phyloP scores from a whole-genome alignment of 176 grass and related monocot genomes.

The Microstegium vimineum region DNA sequence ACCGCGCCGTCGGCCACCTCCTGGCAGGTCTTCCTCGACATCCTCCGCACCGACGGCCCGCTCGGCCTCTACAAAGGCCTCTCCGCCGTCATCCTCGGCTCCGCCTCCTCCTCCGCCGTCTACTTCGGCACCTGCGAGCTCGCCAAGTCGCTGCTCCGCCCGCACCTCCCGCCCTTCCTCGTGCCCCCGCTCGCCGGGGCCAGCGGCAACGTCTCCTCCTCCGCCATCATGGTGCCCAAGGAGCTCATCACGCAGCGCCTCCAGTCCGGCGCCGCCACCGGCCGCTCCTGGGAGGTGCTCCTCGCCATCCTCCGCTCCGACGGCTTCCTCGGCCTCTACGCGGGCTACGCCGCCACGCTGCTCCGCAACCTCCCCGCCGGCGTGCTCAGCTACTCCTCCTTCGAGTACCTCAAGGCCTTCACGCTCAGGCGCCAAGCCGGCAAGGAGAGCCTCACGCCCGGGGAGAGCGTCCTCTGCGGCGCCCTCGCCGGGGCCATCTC shows the following conservation, averaged over 20 bases:
- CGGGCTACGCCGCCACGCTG: slow-evolving; percentile 80
- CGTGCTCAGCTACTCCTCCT: slow-evolving; percentile 88
- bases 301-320: slow-evolving; percentile 56
- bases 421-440: slow-evolving; percentile 23
- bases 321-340: slow-evolving; percentile 80
- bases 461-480: slow-evolving; percentile 73
- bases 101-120: slow-evolving; percentile 72
- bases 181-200: slow-evolving; percentile 82
- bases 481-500: slow-evolving; percentile 84
- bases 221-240: slow-evolving; percentile 93
- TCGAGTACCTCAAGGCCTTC: slow-evolving; percentile 95
- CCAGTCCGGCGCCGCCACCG: slow-evolving; percentile 67
- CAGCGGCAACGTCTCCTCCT: slow-evolving; percentile 82
- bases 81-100: slow-evolving; percentile 77
- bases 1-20: slow-evolving; percentile 32
- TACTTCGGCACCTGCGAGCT: slow-evolving; percentile 98
- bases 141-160: slow-evolving; percentile 60
- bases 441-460: slow-evolving; percentile 50
- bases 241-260: slow-evolving; percentile 97
- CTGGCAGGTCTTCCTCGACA: slow-evolving; percentile 60
- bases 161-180: slow-evolving; percentile 49
- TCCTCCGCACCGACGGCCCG: slow-evolving; percentile 58
- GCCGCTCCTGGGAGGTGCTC: slow-evolving; percentile 67
- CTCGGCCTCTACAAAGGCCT: slow-evolving; percentile 77
- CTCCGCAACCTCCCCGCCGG: slow-evolving; percentile 77